These are phyloP conservation scores for Barnettozyma hawaiiensis DNA, from an alignment of 1,139 yeast species.

Conservation along the genomic window DNA sequence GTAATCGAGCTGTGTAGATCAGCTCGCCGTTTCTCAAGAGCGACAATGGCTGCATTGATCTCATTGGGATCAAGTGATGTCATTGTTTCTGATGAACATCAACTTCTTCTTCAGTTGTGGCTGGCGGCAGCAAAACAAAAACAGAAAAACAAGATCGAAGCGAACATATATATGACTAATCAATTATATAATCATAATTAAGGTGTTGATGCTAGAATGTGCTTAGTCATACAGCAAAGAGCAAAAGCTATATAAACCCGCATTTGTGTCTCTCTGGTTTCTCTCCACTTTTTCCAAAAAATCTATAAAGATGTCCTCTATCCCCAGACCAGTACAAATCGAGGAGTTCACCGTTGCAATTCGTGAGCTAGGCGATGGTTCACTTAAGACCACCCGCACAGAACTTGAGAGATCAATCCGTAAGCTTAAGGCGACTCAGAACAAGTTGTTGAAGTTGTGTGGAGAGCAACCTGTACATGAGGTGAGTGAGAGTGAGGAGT, in stretches of 20 bases:
- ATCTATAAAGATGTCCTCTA: conserved; percentile 18
- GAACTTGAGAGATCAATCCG: conserved; percentile 14
- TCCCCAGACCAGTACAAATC: conserved; percentile 23
- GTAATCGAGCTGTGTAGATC: conserved; percentile 4
- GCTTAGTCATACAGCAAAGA: background rate
- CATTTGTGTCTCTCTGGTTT: background rate
- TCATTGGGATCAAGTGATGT: conserved; percentile 20
- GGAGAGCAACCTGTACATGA: conserved; percentile 13
- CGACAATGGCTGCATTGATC: conserved; percentile 25
- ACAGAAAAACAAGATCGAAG: background rate
- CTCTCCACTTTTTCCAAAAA: background rate
- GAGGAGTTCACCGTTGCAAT: conserved; percentile 21
- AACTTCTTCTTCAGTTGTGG: too few species aligned
- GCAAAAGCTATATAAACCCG: background rate
- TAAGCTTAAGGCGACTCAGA: conserved; percentile 20
- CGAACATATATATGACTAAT: background rate
- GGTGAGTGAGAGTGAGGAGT: conserved; percentile 10
- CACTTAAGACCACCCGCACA: conserved; percentile 15
- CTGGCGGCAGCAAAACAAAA: too few species aligned
- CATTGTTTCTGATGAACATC: too few species aligned
- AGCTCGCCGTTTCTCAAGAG: conserved; percentile 17
- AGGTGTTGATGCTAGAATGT: too few species aligned
- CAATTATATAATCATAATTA: background rate
- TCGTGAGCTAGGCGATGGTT: conserved; percentile 19
- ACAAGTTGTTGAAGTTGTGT: conserved; percentile 17